Evolutionary conservation across 2,329 filamentous ascomycete genomes (phyloP).

Genomic region (Huntiella abstrusa): DNA sequence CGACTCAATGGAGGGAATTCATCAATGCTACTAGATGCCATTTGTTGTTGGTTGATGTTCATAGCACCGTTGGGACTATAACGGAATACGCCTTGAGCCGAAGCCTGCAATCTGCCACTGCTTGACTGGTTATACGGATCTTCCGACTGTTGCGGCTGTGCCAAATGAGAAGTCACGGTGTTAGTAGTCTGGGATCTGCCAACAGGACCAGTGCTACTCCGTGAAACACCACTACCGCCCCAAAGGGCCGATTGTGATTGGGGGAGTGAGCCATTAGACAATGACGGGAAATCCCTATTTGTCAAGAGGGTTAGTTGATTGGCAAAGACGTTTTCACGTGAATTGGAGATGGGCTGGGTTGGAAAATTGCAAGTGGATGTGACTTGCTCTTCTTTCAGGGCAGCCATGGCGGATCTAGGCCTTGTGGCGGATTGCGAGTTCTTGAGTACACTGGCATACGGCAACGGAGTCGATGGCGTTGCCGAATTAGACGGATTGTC

Average conservation of each 20-base stretch:
- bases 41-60: constrained; percentile 17
- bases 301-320: constrained; percentile 1
- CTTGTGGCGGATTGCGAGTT: too few relatives aligned
- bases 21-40: constrained; percentile 31
- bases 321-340: too few relatives aligned
- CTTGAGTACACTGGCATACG: too few relatives aligned
- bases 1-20: constrained; percentile 45
- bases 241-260: constrained; percentile 35
- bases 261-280: constrained; percentile 38
- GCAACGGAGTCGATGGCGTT: too few relatives aligned
- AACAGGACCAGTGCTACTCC: constrained; percentile 29
- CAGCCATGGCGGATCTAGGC: too few relatives aligned
- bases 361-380: too few relatives aligned
- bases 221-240: constrained; percentile 27
- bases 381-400: too few relatives aligned
- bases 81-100: constrained; percentile 21
- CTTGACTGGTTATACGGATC: constrained; percentile 31
- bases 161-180: constrained; percentile 30
- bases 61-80: constrained; percentile 27
- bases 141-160: constrained; percentile 24
- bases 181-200: constrained; percentile 30
- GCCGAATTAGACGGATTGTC: too few relatives aligned
- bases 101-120: constrained; percentile 2
- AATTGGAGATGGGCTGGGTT: too few relatives aligned
- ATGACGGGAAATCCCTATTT: constrained; percentile 47